Evolutionary conservation across 2,329 filamentous ascomycete species (phyloP).

Genomic region (Bipolaris oryzae): DNA sequence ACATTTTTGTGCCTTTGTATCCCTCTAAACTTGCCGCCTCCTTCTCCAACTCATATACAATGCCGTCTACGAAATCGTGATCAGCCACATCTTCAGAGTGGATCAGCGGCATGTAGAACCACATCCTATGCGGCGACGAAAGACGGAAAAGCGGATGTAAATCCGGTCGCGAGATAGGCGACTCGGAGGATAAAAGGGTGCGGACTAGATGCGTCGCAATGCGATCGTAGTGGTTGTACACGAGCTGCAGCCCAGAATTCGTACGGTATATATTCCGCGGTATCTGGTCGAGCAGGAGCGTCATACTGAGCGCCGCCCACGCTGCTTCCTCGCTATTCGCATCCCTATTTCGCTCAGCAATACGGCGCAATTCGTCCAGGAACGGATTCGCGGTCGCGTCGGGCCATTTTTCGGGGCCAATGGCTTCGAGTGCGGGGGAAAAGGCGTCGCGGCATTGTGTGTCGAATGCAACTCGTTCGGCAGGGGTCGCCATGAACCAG

Average conservation of each 20-base stretch:
- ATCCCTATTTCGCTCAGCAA: constrained; percentile 9
- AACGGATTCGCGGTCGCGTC: constrained; percentile 48
- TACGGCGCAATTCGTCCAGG: constrained; percentile 38
- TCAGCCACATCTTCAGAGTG: constrained; percentile 60
- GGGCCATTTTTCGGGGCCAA: constrained; percentile 44
- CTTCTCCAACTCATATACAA: constrained; percentile 40
- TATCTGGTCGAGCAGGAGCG: constrained; percentile 68
- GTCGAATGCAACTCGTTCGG: constrained; percentile 48
- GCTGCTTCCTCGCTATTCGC: constrained; percentile 32
- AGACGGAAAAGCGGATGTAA: constrained; percentile 36
- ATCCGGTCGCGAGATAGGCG: constrained; percentile 34
- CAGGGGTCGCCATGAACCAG: constrained; percentile 48
- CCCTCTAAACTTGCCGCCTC: constrained; percentile 42
- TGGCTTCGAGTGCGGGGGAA: constrained; percentile 43
- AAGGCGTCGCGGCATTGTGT: constrained; percentile 42
- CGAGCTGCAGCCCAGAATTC: constrained; percentile 48
- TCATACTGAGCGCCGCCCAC: constrained; percentile 55
- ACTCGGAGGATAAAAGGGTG: constrained; percentile 41
- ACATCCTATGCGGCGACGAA: constrained; percentile 54
- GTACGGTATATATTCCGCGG: constrained; percentile 66
- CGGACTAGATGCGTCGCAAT: constrained; percentile 56
- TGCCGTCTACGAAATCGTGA: constrained; percentile 51
- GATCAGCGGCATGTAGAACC: constrained; percentile 66
- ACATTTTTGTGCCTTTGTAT: constrained; percentile 37
- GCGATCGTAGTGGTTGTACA: constrained; percentile 64